These are phyloP conservation scores for Fusarium mundagurra DNA, from an alignment of 2,329 filamentous ascomycete genomes.

Conservation along the genomic window DNA sequence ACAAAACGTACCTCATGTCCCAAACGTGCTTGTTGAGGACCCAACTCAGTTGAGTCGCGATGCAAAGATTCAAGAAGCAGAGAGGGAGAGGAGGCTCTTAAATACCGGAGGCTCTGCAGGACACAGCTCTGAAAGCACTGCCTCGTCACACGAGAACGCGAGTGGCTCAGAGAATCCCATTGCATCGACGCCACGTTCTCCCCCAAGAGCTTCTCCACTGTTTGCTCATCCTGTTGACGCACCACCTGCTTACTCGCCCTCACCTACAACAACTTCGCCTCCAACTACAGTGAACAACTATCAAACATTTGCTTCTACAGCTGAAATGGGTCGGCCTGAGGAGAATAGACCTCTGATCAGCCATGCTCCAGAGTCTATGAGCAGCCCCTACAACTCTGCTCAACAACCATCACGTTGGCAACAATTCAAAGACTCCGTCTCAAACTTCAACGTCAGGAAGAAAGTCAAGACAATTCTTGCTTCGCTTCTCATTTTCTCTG, in stretches of 20 bases:
- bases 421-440: constrained; percentile 40
- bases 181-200: constrained; percentile 3
- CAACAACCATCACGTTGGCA: constrained; percentile 42
- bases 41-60: constrained; percentile 53
- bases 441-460: constrained; percentile 35
- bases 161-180: background rate
- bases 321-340: constrained; percentile 54
- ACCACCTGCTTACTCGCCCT: constrained; percentile 62
- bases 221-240: constrained; percentile 50
- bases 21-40: constrained; percentile 60
- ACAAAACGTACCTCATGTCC: constrained; percentile 55
- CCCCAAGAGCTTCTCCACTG: constrained; percentile 3
- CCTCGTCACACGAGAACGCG: background rate
- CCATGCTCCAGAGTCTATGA: constrained; percentile 59
- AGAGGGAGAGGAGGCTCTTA: constrained; percentile 51
- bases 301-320: constrained; percentile 52
- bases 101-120: constrained; percentile 32
- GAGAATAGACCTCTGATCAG: constrained; percentile 57
- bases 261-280: constrained; percentile 48
- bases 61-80: constrained; percentile 57
- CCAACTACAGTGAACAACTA: constrained; percentile 50
- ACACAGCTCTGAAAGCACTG: background rate
- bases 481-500: constrained; percentile 47
- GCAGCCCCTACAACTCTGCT: constrained; percentile 42
- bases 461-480: constrained; percentile 47